Evolutionary conservation across 257 asterid species (phyloP).

Genomic region (Scutellaria baicalensis): DNA sequence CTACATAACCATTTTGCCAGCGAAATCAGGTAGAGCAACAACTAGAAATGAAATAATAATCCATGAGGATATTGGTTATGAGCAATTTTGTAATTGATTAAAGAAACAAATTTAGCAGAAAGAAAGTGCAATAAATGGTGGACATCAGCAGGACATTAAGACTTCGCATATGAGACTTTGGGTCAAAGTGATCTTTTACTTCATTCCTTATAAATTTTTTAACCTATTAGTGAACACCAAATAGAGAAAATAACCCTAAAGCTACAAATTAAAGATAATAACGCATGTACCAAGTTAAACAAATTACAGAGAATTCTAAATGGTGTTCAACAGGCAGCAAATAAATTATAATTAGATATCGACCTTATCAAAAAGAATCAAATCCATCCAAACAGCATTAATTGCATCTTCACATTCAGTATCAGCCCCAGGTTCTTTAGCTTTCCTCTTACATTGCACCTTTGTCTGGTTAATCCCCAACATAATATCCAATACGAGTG

Average conservation of each 20-base stretch:
- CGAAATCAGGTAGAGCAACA: not conserved
- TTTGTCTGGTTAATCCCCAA: slow-evolving; percentile 18
- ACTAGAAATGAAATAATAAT: not conserved
- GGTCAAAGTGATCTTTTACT: not conserved
- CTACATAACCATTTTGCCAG: not conserved
- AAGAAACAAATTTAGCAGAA: not conserved
- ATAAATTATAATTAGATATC: not conserved
- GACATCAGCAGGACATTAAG: not conserved
- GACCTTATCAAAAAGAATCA: slow-evolving; percentile 33
- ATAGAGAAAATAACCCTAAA: not conserved
- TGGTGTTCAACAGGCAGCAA: not conserved
- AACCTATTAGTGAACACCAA: not conserved
- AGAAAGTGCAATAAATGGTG: not conserved
- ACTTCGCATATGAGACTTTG: not conserved
- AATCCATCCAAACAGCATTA: slow-evolving; percentile 18
- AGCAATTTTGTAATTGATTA: not conserved
- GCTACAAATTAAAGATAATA: too few species aligned
- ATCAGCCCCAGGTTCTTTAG: slow-evolving; percentile 32
- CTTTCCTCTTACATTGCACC: slow-evolving; percentile 18
- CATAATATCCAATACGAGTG: slow-evolving; percentile 30
- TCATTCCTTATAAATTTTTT: not conserved
- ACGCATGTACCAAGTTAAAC: not conserved
- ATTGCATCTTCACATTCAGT: slow-evolving; percentile 33
- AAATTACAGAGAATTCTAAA: not conserved
- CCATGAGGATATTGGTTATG: not conserved